Base-by-base conservation (phyloP, 2,329 filamentous ascomycete species). In the Neofusicoccum umdonicola region DNA sequence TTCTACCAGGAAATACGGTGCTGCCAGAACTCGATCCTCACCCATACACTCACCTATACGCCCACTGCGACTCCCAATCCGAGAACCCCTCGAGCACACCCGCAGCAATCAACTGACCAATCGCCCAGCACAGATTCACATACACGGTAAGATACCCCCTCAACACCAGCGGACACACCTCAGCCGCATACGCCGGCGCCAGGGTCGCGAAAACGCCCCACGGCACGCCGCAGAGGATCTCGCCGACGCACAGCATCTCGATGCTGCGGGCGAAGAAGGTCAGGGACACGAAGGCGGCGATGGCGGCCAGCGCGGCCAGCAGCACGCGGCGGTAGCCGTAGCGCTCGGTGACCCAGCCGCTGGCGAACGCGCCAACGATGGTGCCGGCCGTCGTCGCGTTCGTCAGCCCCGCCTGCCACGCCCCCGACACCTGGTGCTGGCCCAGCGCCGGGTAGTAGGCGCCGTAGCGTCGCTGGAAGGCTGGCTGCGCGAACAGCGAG, bases 81-180 rank as follows among this genome's bases (percentile, higher is more conserved):
- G 90, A 78, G 80, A 90, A 88, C 65, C 83, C 82, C 75, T 87
- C 87, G 70, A 92, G 87, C 63, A 91, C 88, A 47, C 87, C 88
- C 60, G 89, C 88, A 47, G 87, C 88, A 62, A 92, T 88, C 68
- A 89, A 83, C 76, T 92, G 89, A n/a, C 90, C 89, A 54, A 91
- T 80, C 35, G 88, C 89, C 88, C 88, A 91, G 81, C 89, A 91
- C 69, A 89, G 87, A 77, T 90, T 90, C 74, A 90, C 86, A 67
- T 90, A 91, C 4, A 88, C 90, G 1, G 74, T 76, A 15, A 77
- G 51, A 15, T 73, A 71, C 15, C 78, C 88, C 63, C 89, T 84
- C 61, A 91, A 82, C 42, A 85, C 84, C 1, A 91, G 84, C 1
- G 89, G 89, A 73, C 87, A 90, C 64, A 91, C 88, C 72, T 85